phyloP scores from a whole-genome alignment of 805 yeast genomes.

The Spathaspora sp. region DNA sequence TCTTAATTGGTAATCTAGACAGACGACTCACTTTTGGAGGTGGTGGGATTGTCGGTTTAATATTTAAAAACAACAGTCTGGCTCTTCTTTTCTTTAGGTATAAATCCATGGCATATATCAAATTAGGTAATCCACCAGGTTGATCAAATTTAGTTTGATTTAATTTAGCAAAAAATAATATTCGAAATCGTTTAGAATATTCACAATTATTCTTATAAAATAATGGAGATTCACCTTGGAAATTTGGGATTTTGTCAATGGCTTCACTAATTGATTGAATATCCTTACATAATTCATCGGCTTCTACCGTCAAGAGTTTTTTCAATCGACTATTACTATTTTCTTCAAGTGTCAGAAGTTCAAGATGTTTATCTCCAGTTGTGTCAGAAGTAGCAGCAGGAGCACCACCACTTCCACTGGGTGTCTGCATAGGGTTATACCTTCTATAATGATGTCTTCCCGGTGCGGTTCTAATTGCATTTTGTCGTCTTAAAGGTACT shows the following conservation, averaged over 20 bases:
- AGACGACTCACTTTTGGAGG: neutral
- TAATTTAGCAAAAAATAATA: conserved; percentile 3
- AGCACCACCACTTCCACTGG: neutral
- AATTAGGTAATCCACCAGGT: neutral
- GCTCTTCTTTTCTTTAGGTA: conserved; percentile 10
- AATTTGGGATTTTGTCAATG: neutral
- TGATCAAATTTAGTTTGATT: neutral
- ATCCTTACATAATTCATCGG: conserved; percentile 8
- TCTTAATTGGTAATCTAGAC: neutral
- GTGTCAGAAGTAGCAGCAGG: neutral
- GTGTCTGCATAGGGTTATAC: neutral
- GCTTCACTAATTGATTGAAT: conserved; percentile 4
- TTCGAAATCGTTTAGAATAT: neutral
- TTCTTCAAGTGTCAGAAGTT: neutral
- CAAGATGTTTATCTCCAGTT: neutral
- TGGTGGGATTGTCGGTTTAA: neutral
- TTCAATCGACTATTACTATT: neutral
- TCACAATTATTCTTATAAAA: neutral
- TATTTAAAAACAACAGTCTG: conserved; percentile 9
- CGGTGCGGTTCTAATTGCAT: conserved; percentile 24
- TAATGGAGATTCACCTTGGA: conserved; percentile 7
- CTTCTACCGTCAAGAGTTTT: conserved; percentile 4
- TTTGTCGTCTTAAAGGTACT: conserved; percentile 28
- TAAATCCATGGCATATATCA: conserved; percentile 7
- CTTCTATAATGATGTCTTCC: conserved; percentile 3